Percentiles rank a stretch among this genome's conserved stretches.
phyloP scores from a whole-genome alignment of 2,329 filamentous ascomycete species.

The Aaosphaeria arxii region DNA sequence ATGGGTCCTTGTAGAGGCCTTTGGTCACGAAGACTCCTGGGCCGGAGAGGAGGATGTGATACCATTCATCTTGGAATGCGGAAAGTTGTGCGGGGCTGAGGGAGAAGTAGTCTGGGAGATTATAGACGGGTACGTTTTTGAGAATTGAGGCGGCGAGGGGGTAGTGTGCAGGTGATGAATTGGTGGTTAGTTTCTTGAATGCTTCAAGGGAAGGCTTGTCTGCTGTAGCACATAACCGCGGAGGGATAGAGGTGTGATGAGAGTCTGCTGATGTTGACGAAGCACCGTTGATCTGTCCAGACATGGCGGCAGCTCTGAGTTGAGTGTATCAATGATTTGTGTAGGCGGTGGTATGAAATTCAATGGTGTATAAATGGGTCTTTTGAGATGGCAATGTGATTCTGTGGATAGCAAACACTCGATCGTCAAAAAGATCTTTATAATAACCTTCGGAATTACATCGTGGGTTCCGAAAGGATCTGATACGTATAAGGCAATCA shows the following conservation, averaged over 20 bases:
- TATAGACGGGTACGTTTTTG: slow-evolving; percentile 57
- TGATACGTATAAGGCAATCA: too few species aligned
- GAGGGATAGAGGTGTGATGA: slow-evolving; percentile 10
- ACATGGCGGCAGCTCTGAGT: background rate
- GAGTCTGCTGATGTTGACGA: background rate
- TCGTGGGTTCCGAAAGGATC: too few species aligned
- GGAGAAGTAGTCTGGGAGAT: slow-evolving; percentile 40
- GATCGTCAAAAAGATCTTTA: too few species aligned
- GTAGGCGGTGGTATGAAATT: too few species aligned
- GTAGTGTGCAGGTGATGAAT: slow-evolving; percentile 41
- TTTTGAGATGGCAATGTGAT: too few species aligned
- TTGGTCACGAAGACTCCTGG: slow-evolving; percentile 61
- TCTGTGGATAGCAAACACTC: too few species aligned
- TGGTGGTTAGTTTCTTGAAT: slow-evolving; percentile 47
- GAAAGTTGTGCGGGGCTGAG: slow-evolving; percentile 26
- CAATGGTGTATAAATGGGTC: too few species aligned
- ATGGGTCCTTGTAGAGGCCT: slow-evolving; percentile 45
- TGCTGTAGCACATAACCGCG: slow-evolving; percentile 25
- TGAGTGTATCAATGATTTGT: too few species aligned
- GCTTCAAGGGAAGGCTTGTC: slow-evolving; percentile 40
- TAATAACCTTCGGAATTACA: too few species aligned
- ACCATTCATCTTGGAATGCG: slow-evolving; percentile 59
- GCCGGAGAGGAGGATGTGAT: slow-evolving; percentile 54
- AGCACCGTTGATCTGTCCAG: background rate
- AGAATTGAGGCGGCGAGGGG: slow-evolving; percentile 46